Evolutionary conservation across 371 early-diverging fungal genomes (phyloP).

Genomic region (Capillidium rhysosporum): DNA sequence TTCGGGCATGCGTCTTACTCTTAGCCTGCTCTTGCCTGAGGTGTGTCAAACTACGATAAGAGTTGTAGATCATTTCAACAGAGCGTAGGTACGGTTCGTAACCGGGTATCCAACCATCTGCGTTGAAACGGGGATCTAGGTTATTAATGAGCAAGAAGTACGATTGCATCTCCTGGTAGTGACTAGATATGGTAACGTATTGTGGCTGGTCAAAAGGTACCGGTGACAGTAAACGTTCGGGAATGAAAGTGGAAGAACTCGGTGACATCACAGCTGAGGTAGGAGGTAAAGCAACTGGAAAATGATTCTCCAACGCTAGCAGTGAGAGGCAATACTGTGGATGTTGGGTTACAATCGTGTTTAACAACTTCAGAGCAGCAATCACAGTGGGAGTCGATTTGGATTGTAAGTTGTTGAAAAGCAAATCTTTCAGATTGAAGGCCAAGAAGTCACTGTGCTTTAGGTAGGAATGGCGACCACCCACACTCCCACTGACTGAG

Average conservation of each 20-base stretch:
- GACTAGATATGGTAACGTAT: slow-evolving; percentile 14
- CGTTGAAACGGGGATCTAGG: slow-evolving; percentile 4
- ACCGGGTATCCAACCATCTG: background rate
- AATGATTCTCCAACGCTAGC: slow-evolving; percentile 13
- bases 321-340: slow-evolving; percentile 49
- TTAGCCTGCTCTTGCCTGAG: slow-evolving; percentile 3
- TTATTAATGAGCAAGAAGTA: slow-evolving; percentile 4
- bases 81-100: slow-evolving; percentile 1
- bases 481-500: background rate
- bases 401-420: slow-evolving; percentile 50
- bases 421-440: slow-evolving; percentile 37
- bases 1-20: background rate
- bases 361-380: slow-evolving; percentile 59
- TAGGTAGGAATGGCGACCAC: background rate
- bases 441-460: background rate
- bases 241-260: slow-evolving; percentile 4
- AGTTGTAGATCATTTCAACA: background rate
- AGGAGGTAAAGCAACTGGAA: background rate
- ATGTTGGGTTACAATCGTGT: slow-evolving; percentile 50
- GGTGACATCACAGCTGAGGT: background rate
- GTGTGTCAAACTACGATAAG: background rate
- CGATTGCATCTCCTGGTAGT: slow-evolving; percentile 1
- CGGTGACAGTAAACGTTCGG: slow-evolving; percentile 8
- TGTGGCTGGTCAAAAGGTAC: slow-evolving; percentile 43
- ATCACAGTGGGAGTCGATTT: slow-evolving; percentile 54